These are phyloP conservation scores for Xerocomus brunneocitrinus DNA, from an alignment of 768 basidiomycete genomes.

Conservation along the genomic window DNA sequence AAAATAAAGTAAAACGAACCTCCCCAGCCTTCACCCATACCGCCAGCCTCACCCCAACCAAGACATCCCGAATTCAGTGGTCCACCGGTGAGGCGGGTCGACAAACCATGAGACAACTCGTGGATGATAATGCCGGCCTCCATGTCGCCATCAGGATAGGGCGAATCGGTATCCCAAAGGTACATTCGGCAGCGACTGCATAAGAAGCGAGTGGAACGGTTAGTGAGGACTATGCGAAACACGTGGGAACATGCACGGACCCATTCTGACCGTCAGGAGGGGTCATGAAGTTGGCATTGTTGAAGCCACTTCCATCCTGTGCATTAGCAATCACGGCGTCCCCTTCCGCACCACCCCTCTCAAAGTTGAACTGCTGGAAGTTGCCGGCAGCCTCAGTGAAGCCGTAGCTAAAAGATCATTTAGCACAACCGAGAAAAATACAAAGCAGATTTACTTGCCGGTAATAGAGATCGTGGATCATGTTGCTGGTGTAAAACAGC, in stretches of 20 bases:
- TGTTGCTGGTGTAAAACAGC: slow-evolving; percentile 82
- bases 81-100: slow-evolving; percentile 92
- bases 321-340: slow-evolving; percentile 94
- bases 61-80: slow-evolving; percentile 90
- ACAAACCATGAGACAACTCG: slow-evolving; percentile 83
- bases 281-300: slow-evolving; percentile 90
- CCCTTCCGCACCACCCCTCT: slow-evolving; percentile 76
- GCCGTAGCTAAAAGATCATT: slow-evolving; percentile 54
- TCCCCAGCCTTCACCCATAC: slow-evolving; percentile 99
- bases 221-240: background rate
- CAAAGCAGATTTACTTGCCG: slow-evolving; percentile 34
- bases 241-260: slow-evolving; percentile 13
- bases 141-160: slow-evolving; percentile 91
- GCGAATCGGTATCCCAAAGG: slow-evolving; percentile 86
- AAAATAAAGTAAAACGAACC: slow-evolving; percentile 33
- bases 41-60: slow-evolving; percentile 93
- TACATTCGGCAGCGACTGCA: slow-evolving; percentile 85
- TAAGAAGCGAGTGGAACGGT: background rate
- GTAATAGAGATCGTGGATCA: slow-evolving; percentile 81
- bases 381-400: slow-evolving; percentile 91
- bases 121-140: slow-evolving; percentile 98
- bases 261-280: slow-evolving; percentile 83
- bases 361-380: slow-evolving; percentile 99
- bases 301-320: slow-evolving; percentile 91
- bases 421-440: background rate